Base-by-base conservation (phyloP, 345 rosid genomes). In the Angophora floribunda region DNA sequence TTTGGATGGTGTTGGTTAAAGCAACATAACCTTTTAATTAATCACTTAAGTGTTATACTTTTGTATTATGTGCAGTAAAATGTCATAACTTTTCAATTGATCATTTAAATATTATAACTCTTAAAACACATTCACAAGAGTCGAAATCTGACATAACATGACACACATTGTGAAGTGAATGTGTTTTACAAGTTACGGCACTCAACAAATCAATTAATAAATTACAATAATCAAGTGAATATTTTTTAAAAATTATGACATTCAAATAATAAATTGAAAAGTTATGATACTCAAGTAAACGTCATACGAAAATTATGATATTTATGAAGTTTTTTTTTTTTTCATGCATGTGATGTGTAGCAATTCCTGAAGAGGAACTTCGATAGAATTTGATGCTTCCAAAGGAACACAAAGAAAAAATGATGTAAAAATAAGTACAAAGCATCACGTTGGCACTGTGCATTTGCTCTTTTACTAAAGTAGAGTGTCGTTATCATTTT, bases 221-320 rank as follows among this genome's bases (percentile, higher is more conserved):
- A 57, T 57, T 57, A 24, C 24, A 13, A 2, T 57, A 24, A 2
- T 57, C 11, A 57, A 57, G 12, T 57, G 13, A 22, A 8, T 1
- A 4, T 57, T 22, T 57, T 22, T 22, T 9, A 22, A 22, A 57
- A 10, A 13, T 22, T 2, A 24, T 4, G 10, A 4, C n/a, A 24
- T 9, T 57, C 1, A 4, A 9, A 36, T 36, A 36, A 36, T 36
- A 36, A 4, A 36, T 36, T 36, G 41, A 36, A 36, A 36, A 36
- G 4, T 36, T 36, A n/a, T n/a, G n/a, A n/a, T n/a, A 63, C 17
- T 28, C 2, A 0, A 63, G 2, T 7, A n/a, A n/a, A 63, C 0
- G 0, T 28, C 30, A 12, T 63, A 28, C 30, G 30, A 28, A 28
- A 59, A 24, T 63, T 63, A n/a, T 13, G 4, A 7, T n/a, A 13